Base-by-base conservation (phyloP, 2,329 filamentous ascomycete species). In the Fusarium siculi region DNA sequence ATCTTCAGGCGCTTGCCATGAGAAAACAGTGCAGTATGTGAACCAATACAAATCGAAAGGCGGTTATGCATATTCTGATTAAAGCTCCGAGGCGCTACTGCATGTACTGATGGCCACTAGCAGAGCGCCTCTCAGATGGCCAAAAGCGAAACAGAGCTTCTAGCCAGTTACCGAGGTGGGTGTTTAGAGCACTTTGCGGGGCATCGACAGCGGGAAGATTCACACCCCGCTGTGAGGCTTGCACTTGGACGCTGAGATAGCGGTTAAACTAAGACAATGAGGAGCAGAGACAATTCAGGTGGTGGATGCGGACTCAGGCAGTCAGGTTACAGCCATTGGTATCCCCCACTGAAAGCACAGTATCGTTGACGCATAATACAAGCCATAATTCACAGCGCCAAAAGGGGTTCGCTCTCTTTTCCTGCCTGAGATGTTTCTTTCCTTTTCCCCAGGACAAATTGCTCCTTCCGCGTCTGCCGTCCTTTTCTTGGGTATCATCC, bases 11-110 rank as follows among this genome's bases (percentile, higher is more conserved):
- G 46, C 52, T 63, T 60, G 58, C 57, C 56, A 42, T 23, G 37
- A 30, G 19, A 39, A 42, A 39, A 47, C 23, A 61, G 34, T 64
- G 34, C 37, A 23, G 16, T 37, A 54, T 28, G 50, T 16, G 30
- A 43, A 23, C 72, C 66, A 74, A 73, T 63, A 56, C 58, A 21
- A 59, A 49, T 56, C 19, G 47, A 55, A 47, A 53, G 44, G 59
- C 55, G 46, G 44, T 68, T 72, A 73, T 73, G 71, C 71, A 73
- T 72, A 55, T 47, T 58, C 36, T 30, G 44, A 54, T 56, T 58
- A 68, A 74, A 59, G n/a, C 44, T 57, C 65, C 55, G 62, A 61
- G 34, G 39, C 70, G 50, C 76, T 78, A 77, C 55, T 60, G 63
- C 70, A 73, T 60, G 65, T 70, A 66, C 25, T 67, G 49, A 55